phyloP scores from a whole-genome alignment of 106 monocot genomes.

The Apostasia shenzhenica region DNA sequence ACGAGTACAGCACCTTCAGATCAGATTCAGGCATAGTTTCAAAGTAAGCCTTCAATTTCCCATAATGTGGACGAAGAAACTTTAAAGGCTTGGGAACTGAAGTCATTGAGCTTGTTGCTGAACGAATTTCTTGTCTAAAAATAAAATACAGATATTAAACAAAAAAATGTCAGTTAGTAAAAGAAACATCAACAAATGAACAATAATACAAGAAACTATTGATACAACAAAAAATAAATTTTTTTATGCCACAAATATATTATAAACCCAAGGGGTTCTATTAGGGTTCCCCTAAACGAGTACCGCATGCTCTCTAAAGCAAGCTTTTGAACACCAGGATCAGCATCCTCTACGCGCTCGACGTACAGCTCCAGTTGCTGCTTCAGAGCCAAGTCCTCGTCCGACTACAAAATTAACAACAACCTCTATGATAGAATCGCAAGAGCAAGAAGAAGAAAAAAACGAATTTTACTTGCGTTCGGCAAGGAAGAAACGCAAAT shows the following conservation, averaged over 20 bases:
- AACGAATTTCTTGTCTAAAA: conserved; percentile 87
- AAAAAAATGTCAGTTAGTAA: background rate
- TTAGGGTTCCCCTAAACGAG: background rate
- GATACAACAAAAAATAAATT: background rate
- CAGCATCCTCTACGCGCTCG: conserved; percentile 76
- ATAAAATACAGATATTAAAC: background rate
- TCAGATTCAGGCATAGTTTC: conserved; percentile 75
- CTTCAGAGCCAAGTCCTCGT: conserved; percentile 92
- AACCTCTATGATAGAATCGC: background rate
- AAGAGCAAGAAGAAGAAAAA: background rate
- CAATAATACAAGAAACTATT: background rate
- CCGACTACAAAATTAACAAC: conserved; percentile 40
- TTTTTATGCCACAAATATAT: too few relatives aligned
- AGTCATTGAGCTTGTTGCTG: conserved; percentile 94
- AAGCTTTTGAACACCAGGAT: conserved; percentile 88
- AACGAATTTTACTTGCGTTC: background rate
- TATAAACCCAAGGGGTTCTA: too few relatives aligned
- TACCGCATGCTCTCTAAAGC: conserved; percentile 98
- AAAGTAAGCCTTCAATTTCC: conserved; percentile 71
- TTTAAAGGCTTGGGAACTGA: conserved; percentile 94
- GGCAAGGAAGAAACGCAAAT: background rate
- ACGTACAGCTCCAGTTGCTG: conserved; percentile 86
- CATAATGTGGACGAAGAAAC: conserved; percentile 90
- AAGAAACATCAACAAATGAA: background rate
- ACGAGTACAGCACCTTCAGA: conserved; percentile 44